Percentiles rank a stretch among this genome's conserved stretches.
Evolutionary conservation across 1,139 yeast genomes (phyloP).

Genomic region (Magnusiomyces tetraspermus): DNA sequence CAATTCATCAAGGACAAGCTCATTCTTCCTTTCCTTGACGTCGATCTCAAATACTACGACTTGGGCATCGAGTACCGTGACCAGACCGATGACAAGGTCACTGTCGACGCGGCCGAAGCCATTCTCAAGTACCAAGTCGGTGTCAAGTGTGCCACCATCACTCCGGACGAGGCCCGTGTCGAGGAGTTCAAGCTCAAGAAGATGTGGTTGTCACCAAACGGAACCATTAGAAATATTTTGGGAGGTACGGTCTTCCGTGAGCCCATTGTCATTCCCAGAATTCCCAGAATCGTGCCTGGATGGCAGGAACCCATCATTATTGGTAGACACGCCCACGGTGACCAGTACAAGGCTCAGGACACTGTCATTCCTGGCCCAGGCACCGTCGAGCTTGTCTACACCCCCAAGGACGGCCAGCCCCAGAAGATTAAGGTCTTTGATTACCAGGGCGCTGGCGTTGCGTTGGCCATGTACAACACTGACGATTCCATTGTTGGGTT

Average conservation of each 20-base stretch:
- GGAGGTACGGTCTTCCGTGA: conserved; percentile 97
- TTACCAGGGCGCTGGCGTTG: conserved; percentile 74
- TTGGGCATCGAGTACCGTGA: conserved; percentile 80
- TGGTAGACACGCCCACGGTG: conserved; percentile 97
- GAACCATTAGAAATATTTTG: conserved; percentile 86
- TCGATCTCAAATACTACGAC: conserved; percentile 88
- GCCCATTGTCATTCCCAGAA: conserved; percentile 82
- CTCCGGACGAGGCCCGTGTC: conserved; percentile 96
- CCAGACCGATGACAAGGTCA: conserved; percentile 77
- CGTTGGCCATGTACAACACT: conserved; percentile 90
- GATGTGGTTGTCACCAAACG: conserved; percentile 97
- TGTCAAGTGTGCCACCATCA: conserved; percentile 93
- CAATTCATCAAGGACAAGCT: conserved; percentile 66
- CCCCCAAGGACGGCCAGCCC: conserved; percentile 50
- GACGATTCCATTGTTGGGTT: conserved; percentile 82
- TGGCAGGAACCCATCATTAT: conserved; percentile 95
- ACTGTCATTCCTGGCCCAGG: conserved; percentile 73
- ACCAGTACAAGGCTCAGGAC: conserved; percentile 92
- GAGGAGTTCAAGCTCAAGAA: conserved; percentile 80
- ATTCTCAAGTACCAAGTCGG: conserved; percentile 84
- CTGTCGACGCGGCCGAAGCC: conserved; percentile 84
- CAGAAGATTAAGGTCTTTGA: conserved; percentile 57
- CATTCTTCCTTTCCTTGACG: conserved; percentile 73
- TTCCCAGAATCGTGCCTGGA: conserved; percentile 82
- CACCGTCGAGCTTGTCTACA: conserved; percentile 64